Evolutionary conservation across 1,139 yeast species (phyloP), one percentile per base, ranked within the genome.

Genomic region (Geotrichum carabidarum): DNA sequence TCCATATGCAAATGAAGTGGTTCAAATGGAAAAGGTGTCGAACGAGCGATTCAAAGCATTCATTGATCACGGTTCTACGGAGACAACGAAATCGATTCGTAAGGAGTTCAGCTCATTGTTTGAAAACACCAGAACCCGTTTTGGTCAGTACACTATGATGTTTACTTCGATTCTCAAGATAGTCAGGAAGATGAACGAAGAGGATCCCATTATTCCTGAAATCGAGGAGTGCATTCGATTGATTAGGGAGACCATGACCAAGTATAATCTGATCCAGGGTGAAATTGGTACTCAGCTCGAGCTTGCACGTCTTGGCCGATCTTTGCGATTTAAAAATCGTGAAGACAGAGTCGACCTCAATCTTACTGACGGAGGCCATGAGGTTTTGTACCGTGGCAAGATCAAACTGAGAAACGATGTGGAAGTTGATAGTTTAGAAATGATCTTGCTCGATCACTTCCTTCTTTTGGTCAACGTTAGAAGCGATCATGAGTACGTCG

Each of bases 391-490:
- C 36, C 44, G 49, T 17, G 50, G 53, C 14, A 30, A 45, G 15
- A 51, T 48, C 7, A 50, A 47, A 37, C 42, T 51, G 15, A 56
- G 44, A 36, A 35, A 34, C 11, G 48, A 50, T 8, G 35, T 34
- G n/a, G 48, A 48, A 31, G 34, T 41, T 14, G 46, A 50, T 14
- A 41, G 15, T 30, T 22, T 42, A 12, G 48, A 47, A 36, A 63
- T 86, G 35, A 80, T 87, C 27, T 70, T 88, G 41, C 72, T 89
- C 53, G 96, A 89, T 65, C 86, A 89, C 63, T 87, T 76, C 63
- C 69, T 89, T 46, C 70, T 89, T 27, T 76, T 89, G 6, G 60
- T 63, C 6, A 59, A 67, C 5, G 71, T 70, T 32, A 50, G 22
- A 17, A 71, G 71, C 2, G 60, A 57, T 44, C 62, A 63, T 47